Conservation (phyloP, 2,329 filamentous ascomycete genomes). For the Botryotinia calthae region DNA sequence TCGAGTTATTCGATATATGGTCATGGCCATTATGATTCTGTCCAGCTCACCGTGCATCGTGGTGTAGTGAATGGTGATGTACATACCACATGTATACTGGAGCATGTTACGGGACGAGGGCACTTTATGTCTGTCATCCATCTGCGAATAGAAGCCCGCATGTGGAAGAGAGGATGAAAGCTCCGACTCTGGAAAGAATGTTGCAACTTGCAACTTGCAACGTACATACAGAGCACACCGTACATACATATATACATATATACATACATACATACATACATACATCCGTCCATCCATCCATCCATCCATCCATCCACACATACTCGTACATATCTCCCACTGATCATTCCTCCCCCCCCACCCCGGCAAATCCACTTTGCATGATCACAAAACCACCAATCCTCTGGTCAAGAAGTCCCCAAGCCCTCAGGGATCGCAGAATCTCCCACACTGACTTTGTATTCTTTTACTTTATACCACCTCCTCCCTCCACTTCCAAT, state of each 20-base stretch:
- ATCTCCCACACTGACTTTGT: slow-evolving; percentile 9
- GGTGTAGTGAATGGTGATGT: background rate
- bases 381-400: background rate
- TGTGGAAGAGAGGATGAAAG: slow-evolving; percentile 1
- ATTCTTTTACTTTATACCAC: slow-evolving; percentile 1
- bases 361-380: background rate
- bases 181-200: background rate
- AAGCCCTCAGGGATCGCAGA: slow-evolving; percentile 20
- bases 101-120: background rate
- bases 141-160: background rate
- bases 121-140: background rate
- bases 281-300: too few relatives aligned
- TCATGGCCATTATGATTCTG: background rate
- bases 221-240: background rate
- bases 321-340: background rate
- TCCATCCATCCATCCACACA: too few relatives aligned
- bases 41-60: slow-evolving; percentile 16
- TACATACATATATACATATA: background rate
- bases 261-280: too few relatives aligned
- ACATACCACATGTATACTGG: background rate
- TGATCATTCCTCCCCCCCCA: background rate
- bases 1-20: background rate
- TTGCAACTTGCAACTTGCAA: background rate
- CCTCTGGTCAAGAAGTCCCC: background rate
- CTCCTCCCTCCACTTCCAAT: background rate